Evolutionary conservation across 345 rosid genomes (phyloP), one percentile per base, ranked within the genome.

Genomic region (Euphorbia lathyris): DNA sequence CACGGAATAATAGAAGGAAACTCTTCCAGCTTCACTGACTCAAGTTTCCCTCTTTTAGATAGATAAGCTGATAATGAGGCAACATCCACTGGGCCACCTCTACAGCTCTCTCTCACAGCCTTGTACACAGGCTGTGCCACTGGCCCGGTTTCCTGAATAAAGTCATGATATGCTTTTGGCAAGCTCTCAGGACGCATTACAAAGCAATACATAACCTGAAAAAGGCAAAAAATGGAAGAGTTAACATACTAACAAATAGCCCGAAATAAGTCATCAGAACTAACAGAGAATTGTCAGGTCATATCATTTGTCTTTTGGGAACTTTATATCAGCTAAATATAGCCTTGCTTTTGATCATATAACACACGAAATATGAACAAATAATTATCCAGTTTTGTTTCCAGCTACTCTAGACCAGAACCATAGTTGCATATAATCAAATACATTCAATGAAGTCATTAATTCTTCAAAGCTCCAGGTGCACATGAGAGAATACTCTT

Each of bases 101-200:
- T 87, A 83, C 99, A 92, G 83, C 80, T 83, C 23, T 92, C 94
- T 83, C 88, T 86, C 23, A 96, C 97, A 69, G 99, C 93, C 82
- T 88, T 90, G 80, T 96, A 96, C 8, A 88, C 93, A 68, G 98
- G 96, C 6, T 77, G 81, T 27, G 91, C 88, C 73, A 92, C 97
- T 65, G 99, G 99, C 60, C 99, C 98, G 25, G 99, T 96, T 80
- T 92, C 92, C 81, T 92, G 98, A 76, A 96, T 96, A 59, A 92
- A 96, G 74, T 92, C 94, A 76, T 80, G 90, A 83, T 96, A 96
- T 73, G 98, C 80, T 83, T 89, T 88, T 40, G 98, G 99, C 86
- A 96, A 86, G 84, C 94, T 96, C 83, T 89, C 99, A 9, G 99
- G 98, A 52, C 40, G 76, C 71, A 73, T 59, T 6, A 73, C 52